A percentile compares a stretch with the other conserved stretches of the same genome.
These are phyloP conservation scores for Epichloe glyceriae DNA, from an alignment of 2,329 filamentous ascomycete species.

Conservation along the genomic window DNA sequence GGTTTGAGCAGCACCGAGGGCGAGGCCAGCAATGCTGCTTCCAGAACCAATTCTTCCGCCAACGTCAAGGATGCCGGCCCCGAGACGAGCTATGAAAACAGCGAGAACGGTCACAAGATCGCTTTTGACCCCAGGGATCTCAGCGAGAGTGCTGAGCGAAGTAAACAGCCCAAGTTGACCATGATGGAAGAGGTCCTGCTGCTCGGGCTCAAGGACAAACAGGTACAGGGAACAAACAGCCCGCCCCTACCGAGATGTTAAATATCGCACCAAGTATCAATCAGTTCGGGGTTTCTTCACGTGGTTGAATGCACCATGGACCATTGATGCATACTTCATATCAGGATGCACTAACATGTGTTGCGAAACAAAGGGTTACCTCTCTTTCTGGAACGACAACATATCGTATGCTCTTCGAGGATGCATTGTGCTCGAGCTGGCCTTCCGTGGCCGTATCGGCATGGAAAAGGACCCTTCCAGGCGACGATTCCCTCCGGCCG, in stretches of 20 bases:
- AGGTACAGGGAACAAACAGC: conserved; percentile 45
- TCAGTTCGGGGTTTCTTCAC: background rate
- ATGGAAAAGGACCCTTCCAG: conserved; percentile 96
- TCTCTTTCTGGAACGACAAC: conserved; percentile 99
- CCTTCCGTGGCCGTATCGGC: conserved; percentile 88
- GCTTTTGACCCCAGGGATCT: conserved; percentile 96
- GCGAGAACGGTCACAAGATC: conserved; percentile 97
- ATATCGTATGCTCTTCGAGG: conserved; percentile 95
- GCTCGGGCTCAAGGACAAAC: conserved; percentile 95
- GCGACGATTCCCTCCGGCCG: conserved; percentile 82
- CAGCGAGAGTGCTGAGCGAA: conserved; percentile 88
- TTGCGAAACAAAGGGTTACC: conserved; percentile 60
- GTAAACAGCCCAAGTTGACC: conserved; percentile 95
- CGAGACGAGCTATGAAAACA: conserved; percentile 78
- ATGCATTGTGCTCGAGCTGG: conserved; percentile 95
- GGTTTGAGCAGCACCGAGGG: conserved; percentile 43
- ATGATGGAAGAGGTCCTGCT: conserved; percentile 97
- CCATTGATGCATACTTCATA: background rate
- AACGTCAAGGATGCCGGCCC: conserved; percentile 42
- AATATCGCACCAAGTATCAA: background rate
- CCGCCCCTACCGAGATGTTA: background rate
- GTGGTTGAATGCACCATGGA: background rate
- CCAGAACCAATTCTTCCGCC: conserved; percentile 43
- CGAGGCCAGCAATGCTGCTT: conserved; percentile 42
- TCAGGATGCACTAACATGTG: conserved; percentile 3